A percentile compares a stretch with the other conserved stretches of the same genome.
Conservation (phyloP, 2,329 filamentous ascomycete genomes). For the Xylaria sp. region DNA sequence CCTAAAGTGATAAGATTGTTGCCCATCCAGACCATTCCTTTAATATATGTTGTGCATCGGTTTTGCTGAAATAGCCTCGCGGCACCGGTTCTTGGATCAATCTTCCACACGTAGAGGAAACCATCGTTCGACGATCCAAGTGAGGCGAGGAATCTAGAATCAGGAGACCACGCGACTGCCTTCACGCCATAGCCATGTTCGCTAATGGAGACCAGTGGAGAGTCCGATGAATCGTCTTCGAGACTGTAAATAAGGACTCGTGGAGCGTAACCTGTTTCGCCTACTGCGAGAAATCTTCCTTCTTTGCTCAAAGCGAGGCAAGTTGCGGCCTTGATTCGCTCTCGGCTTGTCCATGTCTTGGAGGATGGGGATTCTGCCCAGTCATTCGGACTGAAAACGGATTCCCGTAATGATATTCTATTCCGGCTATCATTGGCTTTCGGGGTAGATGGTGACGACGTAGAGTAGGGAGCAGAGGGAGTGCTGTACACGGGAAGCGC, state of each 20-base stretch:
- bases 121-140: constrained; percentile 90
- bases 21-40: constrained; percentile 90
- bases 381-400: constrained; percentile 52
- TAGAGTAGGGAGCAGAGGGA: constrained; percentile 55
- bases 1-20: constrained; percentile 83
- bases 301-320: constrained; percentile 88
- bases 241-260: constrained; percentile 89
- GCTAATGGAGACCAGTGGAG: constrained; percentile 80
- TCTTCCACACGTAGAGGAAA: constrained; percentile 88
- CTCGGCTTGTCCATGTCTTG: constrained; percentile 85
- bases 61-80: constrained; percentile 83
- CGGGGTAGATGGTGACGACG: constrained; percentile 60
- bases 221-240: constrained; percentile 78
- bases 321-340: constrained; percentile 92
- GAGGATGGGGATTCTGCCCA: constrained; percentile 68
- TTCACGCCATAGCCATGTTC: constrained; percentile 92
- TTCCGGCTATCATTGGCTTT: constrained; percentile 69
- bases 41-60: constrained; percentile 86
- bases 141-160: constrained; percentile 85
- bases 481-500: constrained; percentile 70
- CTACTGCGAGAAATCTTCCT: constrained; percentile 85
- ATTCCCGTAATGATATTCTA: constrained; percentile 58
- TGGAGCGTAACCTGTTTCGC: constrained; percentile 93
- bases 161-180: constrained; percentile 86
- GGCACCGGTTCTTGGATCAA: constrained; percentile 81